Evolutionary conservation across 805 yeast genomes (phyloP).

Genomic region (Metschnikowia santaceciliae): DNA sequence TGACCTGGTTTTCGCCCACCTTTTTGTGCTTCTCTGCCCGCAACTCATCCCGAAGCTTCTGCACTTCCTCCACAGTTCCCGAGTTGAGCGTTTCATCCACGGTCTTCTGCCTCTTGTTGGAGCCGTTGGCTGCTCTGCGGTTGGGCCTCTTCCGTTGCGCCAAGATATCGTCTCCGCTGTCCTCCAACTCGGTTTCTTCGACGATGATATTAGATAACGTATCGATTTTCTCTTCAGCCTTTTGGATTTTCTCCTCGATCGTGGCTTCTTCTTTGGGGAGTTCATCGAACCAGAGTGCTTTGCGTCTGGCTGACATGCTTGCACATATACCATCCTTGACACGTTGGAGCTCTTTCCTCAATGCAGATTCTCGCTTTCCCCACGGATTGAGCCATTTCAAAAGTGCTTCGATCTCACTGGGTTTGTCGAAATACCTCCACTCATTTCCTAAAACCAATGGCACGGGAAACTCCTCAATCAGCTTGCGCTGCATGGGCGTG

Average conservation of each 20-base stretch:
- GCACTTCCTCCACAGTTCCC: slow-evolving; percentile 28
- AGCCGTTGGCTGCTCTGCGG: slow-evolving; percentile 27
- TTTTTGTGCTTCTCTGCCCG: slow-evolving; percentile 29
- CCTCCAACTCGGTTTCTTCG: slow-evolving; percentile 24
- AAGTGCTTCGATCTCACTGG: slow-evolving; percentile 53
- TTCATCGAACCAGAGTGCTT: slow-evolving; percentile 45
- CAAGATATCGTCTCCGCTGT: slow-evolving; percentile 25
- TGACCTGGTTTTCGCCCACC: slow-evolving; percentile 37
- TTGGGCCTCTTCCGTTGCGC: slow-evolving; percentile 25
- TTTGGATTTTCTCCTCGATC: slow-evolving; percentile 11
- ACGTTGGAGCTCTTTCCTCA: slow-evolving; percentile 56
- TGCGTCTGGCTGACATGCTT: slow-evolving; percentile 57
- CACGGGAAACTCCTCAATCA: slow-evolving; percentile 62
- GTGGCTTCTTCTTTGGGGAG: slow-evolving; percentile 29
- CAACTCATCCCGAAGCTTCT: slow-evolving; percentile 23
- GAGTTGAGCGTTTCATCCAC: slow-evolving; percentile 26
- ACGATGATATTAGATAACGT: slow-evolving; percentile 3
- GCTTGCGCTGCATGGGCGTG: slow-evolving; percentile 50
- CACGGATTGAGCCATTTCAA: slow-evolving; percentile 67
- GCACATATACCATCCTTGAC: slow-evolving; percentile 50
- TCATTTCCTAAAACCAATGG: slow-evolving; percentile 47
- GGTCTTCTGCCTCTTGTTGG: slow-evolving; percentile 37
- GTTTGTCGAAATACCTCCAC: slow-evolving; percentile 71
- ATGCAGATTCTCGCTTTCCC: slow-evolving; percentile 68
- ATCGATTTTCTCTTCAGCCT: slow-evolving; percentile 8